Evolutionary conservation across 176 grass and related monocot species (phyloP), one percentile per base, ranked within the genome.

Genomic region (Oryza punctata): DNA sequence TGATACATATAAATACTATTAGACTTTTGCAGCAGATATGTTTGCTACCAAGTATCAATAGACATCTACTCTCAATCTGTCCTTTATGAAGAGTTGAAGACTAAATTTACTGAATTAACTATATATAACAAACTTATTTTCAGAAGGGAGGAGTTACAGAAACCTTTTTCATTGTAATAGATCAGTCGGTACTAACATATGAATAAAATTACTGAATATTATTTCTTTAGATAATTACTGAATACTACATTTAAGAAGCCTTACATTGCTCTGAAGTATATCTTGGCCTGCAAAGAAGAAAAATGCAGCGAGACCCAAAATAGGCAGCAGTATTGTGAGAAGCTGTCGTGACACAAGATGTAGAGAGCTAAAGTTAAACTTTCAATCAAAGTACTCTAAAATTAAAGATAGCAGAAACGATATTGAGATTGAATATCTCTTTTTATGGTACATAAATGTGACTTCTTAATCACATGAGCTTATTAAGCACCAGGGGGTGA

Each of bases 181-280:
- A 24, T 15, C 12, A 6, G 45, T 13, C 7, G 4, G 23, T 21
- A 18, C 13, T 47, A 73, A 79, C 49, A 54, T 21, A 54, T 54
- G 69, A 18, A 69, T 28, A 50, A 80, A 46, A 33, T 61, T 19
- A 10, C 1, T 32, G 41, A 44, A 70, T 70, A 46, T 12, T 41
- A 61, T 35, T 35, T 35, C 33, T 35, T 35, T 35, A 35, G 33
- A 35, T 35, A 46, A 33, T 61, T 19, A 10, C 1, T 32, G 41
- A 37, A 70, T 70, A 46, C 15, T 41, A 61, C 32, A 16, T 44
- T 69, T 54, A 65, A 60, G 40, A 11, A 64, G 40, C 75, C 95
- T 93, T 87, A 98, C 95, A 90, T 77, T 70, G 28, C 85, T 86
- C 78, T 90, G 90, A 66, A 98, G 86, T 84, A 95, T 98, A 85